Evolutionary conservation across 1,284 basidiomycete genomes (phyloP), one percentile per base, ranked within the genome.

Genomic region (Pseudozyma pruni): DNA sequence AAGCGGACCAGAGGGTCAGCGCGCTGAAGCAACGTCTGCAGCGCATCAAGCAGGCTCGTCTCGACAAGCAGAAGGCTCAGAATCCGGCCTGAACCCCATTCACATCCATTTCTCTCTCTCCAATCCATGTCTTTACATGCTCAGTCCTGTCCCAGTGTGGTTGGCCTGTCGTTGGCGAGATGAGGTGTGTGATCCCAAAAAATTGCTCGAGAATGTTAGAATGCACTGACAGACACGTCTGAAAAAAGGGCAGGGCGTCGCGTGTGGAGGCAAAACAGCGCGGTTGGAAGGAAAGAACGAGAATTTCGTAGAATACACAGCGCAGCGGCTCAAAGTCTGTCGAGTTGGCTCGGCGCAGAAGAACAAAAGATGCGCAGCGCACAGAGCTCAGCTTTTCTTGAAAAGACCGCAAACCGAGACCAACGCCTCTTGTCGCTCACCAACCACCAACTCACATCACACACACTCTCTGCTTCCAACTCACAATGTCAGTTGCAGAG

Each of bases 401-500:
- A 17, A 29, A 29, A 11, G 27, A 29, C 6, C 27, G 27, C 11
- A n/a, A n/a, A 6, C 11, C 11, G 27, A 29, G 27, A 29, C 27
- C 27, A 29, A 29, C 14, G 23, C 39, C 39, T 10, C 14, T 37
- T 11, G 2, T 17, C 29, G 16, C 29, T 41, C 44, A 27, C 19
- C 31, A 34, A 37, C 14, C 19, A 20, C 34, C n/a, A 17, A 22
- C 14, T 39, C 43, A 27, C 34, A 35, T 42, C 37, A 23, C 22
- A 38, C 29, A 32, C 35, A 14, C 27, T 29, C 11, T 40, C 6
- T 6, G 20, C 40, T 42, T 2, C 14, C 39, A 23, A 38, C 1
- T 16, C 35, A 59, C 44, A 11, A 80, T 81, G 78, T 80, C 78
- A 17, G 78, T 75, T 27, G 68, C 80, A 19, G 80, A 81, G 27